These are phyloP conservation scores for Alternaria arborescens DNA, from an alignment of 2,329 filamentous ascomycete genomes.

Conservation along the genomic window DNA sequence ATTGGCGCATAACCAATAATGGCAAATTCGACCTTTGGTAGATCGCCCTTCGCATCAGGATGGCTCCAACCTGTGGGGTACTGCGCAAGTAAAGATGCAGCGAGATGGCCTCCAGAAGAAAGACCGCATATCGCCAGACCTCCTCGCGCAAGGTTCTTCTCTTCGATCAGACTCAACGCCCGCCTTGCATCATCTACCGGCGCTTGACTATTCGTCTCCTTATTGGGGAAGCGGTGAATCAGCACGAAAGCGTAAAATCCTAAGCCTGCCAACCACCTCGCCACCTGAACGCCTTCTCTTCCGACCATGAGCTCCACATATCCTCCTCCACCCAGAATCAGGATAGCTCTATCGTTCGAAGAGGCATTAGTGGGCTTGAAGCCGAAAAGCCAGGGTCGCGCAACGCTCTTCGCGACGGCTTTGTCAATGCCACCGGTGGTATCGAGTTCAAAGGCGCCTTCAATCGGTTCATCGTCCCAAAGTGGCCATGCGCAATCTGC, in stretches of 20 bases:
- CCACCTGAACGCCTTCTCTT: conserved; percentile 29
- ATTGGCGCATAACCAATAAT: conserved; percentile 33
- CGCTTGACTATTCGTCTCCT: conserved; percentile 19
- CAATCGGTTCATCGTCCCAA: conserved; percentile 11
- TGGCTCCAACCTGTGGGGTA: conserved; percentile 17
- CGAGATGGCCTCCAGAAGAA: conserved; percentile 30
- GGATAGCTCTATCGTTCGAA: conserved; percentile 10
- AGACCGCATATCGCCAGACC: conserved; percentile 23
- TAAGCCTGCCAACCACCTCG: conserved; percentile 24
- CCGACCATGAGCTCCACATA: conserved; percentile 31
- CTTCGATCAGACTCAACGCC: conserved; percentile 17
- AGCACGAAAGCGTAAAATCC: conserved; percentile 31
- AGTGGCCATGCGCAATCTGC: conserved; percentile 20
- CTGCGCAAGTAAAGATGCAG: conserved; percentile 20
- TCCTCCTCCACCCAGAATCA: conserved; percentile 29
- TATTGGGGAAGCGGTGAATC: conserved; percentile 29
- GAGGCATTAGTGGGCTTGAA: conserved; percentile 10
- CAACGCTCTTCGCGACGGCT: conserved; percentile 24
- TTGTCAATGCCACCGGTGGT: conserved; percentile 9
- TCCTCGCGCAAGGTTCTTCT: neutral
- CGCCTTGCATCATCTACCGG: conserved; percentile 27
- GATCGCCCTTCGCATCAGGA: neutral
- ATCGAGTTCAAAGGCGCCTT: conserved; percentile 19
- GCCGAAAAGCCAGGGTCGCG: conserved; percentile 26
- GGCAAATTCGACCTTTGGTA: conserved; percentile 22